These are phyloP conservation scores for Metarhizium robertsii DNA, from an alignment of 2,329 filamentous ascomycete genomes.

Conservation along the genomic window DNA sequence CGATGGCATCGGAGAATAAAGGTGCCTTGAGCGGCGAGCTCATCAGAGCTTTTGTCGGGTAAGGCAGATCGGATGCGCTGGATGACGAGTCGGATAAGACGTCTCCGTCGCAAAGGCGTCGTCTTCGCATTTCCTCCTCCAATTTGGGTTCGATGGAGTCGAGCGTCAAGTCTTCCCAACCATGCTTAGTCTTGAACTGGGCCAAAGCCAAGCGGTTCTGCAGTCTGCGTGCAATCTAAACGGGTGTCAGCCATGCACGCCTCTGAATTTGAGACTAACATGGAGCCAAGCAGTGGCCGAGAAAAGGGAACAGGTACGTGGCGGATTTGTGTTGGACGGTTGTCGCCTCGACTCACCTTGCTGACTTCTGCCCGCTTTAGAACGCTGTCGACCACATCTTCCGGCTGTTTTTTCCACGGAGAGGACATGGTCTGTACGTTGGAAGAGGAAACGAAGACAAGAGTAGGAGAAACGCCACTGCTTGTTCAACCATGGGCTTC, in stretches of 20 bases:
- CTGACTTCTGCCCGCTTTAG: conserved; percentile 65
- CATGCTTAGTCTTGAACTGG: conserved; percentile 94
- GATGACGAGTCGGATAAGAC: conserved; percentile 81
- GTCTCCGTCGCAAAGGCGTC: conserved; percentile 61
- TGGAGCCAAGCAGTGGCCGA: not conserved
- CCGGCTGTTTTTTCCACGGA: conserved; percentile 53
- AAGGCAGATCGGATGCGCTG: conserved; percentile 68
- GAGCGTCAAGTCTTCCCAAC: conserved; percentile 83
- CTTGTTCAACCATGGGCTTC: not conserved
- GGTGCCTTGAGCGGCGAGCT: conserved; percentile 78
- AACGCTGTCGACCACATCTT: conserved; percentile 58
- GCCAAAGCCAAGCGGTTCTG: conserved; percentile 92
- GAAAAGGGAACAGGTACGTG: not conserved
- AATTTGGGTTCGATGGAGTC: conserved; percentile 78
- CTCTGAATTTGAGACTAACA: not conserved
- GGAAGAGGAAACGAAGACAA: not conserved
- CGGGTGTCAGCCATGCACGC: not conserved
- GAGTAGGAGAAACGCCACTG: not conserved
- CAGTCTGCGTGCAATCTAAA: conserved; percentile 80
- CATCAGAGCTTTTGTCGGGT: conserved; percentile 59
- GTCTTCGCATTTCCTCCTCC: conserved; percentile 68
- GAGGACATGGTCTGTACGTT: conserved; percentile 40
- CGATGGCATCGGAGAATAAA: conserved; percentile 76
- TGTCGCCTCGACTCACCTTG: conserved; percentile 47
- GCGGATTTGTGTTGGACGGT: not conserved